A percentile compares a stretch with the other conserved stretches of the same genome.
Conservation (phyloP, 2,329 filamentous ascomycete species). For the Neodidymelliopsis sp. region DNA sequence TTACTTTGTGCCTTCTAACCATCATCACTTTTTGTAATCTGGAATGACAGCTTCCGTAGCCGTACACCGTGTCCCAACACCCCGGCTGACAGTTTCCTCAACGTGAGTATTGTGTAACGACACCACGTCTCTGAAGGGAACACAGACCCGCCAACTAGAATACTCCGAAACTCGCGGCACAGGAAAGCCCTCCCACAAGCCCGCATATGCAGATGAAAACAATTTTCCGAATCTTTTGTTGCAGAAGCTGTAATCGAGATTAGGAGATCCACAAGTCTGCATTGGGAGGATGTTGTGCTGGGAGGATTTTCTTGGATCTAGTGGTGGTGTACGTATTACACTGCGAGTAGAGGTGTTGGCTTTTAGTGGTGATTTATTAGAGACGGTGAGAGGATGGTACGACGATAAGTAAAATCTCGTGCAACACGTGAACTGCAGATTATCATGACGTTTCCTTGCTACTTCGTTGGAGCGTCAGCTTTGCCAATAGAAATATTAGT, state of each 20-base stretch:
- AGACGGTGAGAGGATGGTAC: too few species aligned
- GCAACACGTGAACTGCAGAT: too few species aligned
- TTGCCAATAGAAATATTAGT: too few species aligned
- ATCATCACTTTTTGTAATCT: too few species aligned
- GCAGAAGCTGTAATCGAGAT: constrained; percentile 5
- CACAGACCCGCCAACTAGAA: constrained; percentile 21
- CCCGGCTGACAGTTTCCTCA: constrained; percentile 12
- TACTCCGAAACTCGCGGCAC: constrained; percentile 18
- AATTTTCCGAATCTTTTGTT: constrained; percentile 13
- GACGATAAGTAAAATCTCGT: too few species aligned
- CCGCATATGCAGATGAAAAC: constrained; percentile 12
- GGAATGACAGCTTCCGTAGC: too few species aligned
- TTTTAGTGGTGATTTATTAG: too few species aligned
- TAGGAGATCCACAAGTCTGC: constrained; percentile 9
- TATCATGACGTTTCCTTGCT: too few species aligned
- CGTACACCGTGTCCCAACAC: neutral
- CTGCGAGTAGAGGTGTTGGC: too few species aligned
- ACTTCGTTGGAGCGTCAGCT: too few species aligned
- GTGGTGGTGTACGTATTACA: too few species aligned
- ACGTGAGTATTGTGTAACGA: constrained; percentile 5
- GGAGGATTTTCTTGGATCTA: too few species aligned
- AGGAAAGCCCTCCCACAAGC: neutral
- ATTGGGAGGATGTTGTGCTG: constrained; percentile 10
- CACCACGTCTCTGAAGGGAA: constrained; percentile 1
- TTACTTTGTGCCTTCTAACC: constrained; percentile 1